These are phyloP conservation scores for Fomitopsis palustris DNA, from an alignment of 1,284 basidiomycete genomes.

Conservation along the genomic window DNA sequence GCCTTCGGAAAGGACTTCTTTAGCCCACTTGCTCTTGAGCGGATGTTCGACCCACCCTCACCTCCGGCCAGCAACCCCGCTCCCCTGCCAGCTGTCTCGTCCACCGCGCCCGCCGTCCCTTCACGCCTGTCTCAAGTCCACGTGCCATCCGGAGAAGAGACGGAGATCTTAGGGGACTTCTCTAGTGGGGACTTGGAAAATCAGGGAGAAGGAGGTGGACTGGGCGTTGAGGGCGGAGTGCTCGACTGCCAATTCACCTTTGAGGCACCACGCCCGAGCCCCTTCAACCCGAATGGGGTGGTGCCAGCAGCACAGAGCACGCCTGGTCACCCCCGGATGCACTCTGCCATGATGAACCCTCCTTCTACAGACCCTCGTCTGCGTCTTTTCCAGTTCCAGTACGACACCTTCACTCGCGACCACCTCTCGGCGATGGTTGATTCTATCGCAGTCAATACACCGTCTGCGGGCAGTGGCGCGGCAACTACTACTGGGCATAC, in stretches of 20 bases:
- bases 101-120: conserved; percentile 30
- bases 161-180: conserved; percentile 4
- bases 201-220: not conserved
- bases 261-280: conserved; percentile 46
- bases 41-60: conserved; percentile 89
- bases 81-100: conserved; percentile 19
- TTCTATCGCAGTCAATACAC: conserved; percentile 78
- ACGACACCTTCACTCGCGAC: conserved; percentile 91
- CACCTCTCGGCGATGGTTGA: conserved; percentile 91
- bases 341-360: conserved; percentile 27
- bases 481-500: conserved; percentile 31
- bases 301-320: conserved; percentile 46
- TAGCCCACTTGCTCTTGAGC: conserved; percentile 78
- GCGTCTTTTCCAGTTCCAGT: conserved; percentile 86
- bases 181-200: not conserved
- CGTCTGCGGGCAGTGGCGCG: conserved; percentile 46
- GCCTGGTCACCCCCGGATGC: conserved; percentile 36
- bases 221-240: conserved; percentile 19
- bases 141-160: conserved; percentile 14
- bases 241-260: conserved; percentile 75
- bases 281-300: conserved; percentile 31
- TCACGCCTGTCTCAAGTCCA: conserved; percentile 35
- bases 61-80: conserved; percentile 41
- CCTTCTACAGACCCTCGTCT: conserved; percentile 69
- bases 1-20: conserved; percentile 76